Base-by-base conservation (phyloP, 176 grass and related monocot species). In the Neostapfia colusana region DNA sequence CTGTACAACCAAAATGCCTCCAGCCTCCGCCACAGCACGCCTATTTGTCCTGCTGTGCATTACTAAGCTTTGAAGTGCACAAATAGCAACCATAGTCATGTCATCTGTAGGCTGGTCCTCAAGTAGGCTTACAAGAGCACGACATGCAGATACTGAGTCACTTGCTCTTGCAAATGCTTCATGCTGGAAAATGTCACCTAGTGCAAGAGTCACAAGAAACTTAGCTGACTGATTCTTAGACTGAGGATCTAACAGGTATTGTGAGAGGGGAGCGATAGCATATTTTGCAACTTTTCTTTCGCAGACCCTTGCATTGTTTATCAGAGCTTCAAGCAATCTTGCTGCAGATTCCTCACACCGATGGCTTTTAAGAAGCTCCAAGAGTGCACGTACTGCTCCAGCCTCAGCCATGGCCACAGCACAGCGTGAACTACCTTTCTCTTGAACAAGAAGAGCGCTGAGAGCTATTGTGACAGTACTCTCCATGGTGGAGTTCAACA, bases 41-140 rank as follows among this genome's bases (percentile, higher is more conserved):
- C 91, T 89, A 23, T 97, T 97, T 87, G 94, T 97, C 84, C 94
- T 97, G 76, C 94, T 97, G 74, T 97, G 91, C 91, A 93, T 89
- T 70, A 97, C 94, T 82, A 97, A 85, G 66, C 89, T 93, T 81
- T 97, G 94, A 45, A 97, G 54, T 65, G 94, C 91, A 84, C 94
- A 97, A 74, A 97, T 88, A 72, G 94, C 86, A 78, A 97, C 91
- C 89, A 89, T 87, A 67, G 89, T 97, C 88, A 97, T 97, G 83
- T 97, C 94, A 44, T 97, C 94, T 0, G 89, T 97, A 49, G 91
- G 84, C 73, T 93, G 94, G 75, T 97, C 91, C 84, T 97, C 94
- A 61, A 97, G 94, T 76, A 93, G 68, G 67, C 82, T 89, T 74
- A 97, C 83, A 70, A 97, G 84, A 83, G 94, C 94, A 85, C 79